Evolutionary conservation across 805 yeast genomes (phyloP).

Genomic region (Scheffersomyces lignosus): DNA sequence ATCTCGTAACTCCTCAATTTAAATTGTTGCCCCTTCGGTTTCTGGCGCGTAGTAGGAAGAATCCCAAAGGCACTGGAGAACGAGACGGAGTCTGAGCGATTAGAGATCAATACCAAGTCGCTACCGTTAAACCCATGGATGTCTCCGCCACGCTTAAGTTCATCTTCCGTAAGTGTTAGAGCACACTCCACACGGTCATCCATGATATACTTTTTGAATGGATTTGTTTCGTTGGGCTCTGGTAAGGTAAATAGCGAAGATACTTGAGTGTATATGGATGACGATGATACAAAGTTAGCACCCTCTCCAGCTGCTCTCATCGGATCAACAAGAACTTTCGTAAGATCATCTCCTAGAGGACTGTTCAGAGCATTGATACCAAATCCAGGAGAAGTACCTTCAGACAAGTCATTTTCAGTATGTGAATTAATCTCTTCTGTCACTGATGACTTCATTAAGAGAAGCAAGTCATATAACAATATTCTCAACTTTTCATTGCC

Average conservation of each 20-base stretch:
- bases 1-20: slow-evolving; percentile 37
- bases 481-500: slow-evolving; percentile 51
- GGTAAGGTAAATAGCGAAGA: slow-evolving; percentile 28
- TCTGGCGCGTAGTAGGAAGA: slow-evolving; percentile 1
- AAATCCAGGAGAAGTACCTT: slow-evolving; percentile 1
- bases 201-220: slow-evolving; percentile 16
- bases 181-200: slow-evolving; percentile 16
- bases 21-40: slow-evolving; percentile 15
- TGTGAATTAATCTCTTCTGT: slow-evolving; percentile 14
- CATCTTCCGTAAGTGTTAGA: slow-evolving; percentile 31
- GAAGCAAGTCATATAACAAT: slow-evolving; percentile 57
- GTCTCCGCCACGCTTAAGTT: slow-evolving; percentile 32
- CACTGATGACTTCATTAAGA: slow-evolving; percentile 48
- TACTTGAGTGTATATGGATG: slow-evolving; percentile 1
- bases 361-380: background rate
- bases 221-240: slow-evolving; percentile 24
- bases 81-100: slow-evolving; percentile 9
- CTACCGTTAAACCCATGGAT: slow-evolving; percentile 28
- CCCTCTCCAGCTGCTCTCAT: background rate
- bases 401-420: slow-evolving; percentile 1
- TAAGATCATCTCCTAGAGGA: background rate
- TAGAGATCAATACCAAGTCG: slow-evolving; percentile 21
- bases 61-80: slow-evolving; percentile 3
- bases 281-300: background rate
- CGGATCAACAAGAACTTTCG: background rate